Evolutionary conservation across 1,284 basidiomycete genomes (phyloP).

Genomic region (Sanghuangporus weigelae): DNA sequence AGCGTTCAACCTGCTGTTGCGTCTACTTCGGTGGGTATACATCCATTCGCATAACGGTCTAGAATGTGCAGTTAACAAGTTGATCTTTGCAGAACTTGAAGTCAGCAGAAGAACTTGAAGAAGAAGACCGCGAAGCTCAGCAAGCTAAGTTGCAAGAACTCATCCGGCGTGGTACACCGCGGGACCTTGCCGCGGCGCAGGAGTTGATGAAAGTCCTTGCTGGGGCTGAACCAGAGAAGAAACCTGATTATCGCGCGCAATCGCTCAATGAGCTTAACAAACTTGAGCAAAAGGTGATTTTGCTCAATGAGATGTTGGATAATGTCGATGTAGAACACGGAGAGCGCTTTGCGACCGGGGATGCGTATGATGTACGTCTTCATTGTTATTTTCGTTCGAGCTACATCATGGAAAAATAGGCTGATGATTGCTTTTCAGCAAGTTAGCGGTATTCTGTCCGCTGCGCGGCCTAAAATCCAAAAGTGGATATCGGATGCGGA

Average conservation of each 20-base stretch:
- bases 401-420: background rate
- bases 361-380: constrained; percentile 82
- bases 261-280: constrained; percentile 90
- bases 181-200: constrained; percentile 93
- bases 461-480: constrained; percentile 91
- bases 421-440: constrained; percentile 47
- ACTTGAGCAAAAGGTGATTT: constrained; percentile 88
- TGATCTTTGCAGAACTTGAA: constrained; percentile 66
- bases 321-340: constrained; percentile 72
- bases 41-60: background rate
- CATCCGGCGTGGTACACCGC: constrained; percentile 92
- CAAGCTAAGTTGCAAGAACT: constrained; percentile 97
- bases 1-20: constrained; percentile 42
- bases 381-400: constrained; percentile 4
- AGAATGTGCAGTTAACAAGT: background rate
- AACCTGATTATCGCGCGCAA: constrained; percentile 90
- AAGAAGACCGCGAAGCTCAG: constrained; percentile 93
- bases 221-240: constrained; percentile 91
- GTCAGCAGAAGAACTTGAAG: constrained; percentile 93
- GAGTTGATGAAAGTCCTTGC: constrained; percentile 97
- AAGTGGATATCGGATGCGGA: constrained; percentile 98
- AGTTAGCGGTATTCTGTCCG: constrained; percentile 80
- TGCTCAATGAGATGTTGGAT: constrained; percentile 96
- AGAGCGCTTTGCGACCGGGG: constrained; percentile 79
- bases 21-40: constrained; percentile 41